These are phyloP conservation scores for Nissolia schottii DNA, from an alignment of 306 rosid species.

Conservation along the genomic window DNA sequence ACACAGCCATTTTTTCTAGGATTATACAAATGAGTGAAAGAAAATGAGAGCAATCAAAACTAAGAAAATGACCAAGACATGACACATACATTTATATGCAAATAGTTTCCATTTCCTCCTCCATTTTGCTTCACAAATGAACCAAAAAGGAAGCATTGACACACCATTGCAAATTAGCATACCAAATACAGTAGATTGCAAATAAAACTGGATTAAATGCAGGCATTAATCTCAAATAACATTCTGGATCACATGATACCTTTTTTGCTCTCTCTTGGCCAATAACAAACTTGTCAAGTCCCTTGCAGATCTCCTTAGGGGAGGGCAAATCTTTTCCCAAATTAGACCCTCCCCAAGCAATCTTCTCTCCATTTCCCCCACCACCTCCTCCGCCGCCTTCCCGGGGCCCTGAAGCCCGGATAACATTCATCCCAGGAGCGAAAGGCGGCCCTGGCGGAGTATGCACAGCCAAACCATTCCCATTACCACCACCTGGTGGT, in stretches of 20 bases:
- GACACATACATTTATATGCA: not conserved
- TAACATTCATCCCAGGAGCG: conserved; percentile 64
- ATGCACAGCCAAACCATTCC: conserved; percentile 82
- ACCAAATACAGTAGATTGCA: not conserved
- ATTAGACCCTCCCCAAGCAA: conserved; percentile 87
- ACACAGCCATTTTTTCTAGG: not conserved
- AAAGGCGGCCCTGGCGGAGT: conserved; percentile 93
- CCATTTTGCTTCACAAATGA: conserved; percentile 4
- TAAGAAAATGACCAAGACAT: not conserved
- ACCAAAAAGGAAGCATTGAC: not conserved
- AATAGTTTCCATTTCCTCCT: not conserved
- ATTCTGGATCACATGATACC: conserved; percentile 33
- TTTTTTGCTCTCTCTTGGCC: conserved; percentile 92
- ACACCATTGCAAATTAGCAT: not conserved
- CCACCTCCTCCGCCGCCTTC: conserved; percentile 38
- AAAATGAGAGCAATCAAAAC: conserved; percentile 7
- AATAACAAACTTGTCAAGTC: conserved; percentile 90
- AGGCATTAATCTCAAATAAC: not conserved
- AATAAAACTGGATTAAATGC: not conserved
- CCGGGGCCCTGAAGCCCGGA: conserved; percentile 56
- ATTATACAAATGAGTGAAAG: not conserved
- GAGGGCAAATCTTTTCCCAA: conserved; percentile 90
- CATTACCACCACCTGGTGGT: conserved; percentile 34
- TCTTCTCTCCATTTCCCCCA: conserved; percentile 46
- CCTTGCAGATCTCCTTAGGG: conserved; percentile 88